Base-by-base conservation (phyloP, 768 basidiomycete genomes). In the Cystofilobasidium bisporidii region DNA sequence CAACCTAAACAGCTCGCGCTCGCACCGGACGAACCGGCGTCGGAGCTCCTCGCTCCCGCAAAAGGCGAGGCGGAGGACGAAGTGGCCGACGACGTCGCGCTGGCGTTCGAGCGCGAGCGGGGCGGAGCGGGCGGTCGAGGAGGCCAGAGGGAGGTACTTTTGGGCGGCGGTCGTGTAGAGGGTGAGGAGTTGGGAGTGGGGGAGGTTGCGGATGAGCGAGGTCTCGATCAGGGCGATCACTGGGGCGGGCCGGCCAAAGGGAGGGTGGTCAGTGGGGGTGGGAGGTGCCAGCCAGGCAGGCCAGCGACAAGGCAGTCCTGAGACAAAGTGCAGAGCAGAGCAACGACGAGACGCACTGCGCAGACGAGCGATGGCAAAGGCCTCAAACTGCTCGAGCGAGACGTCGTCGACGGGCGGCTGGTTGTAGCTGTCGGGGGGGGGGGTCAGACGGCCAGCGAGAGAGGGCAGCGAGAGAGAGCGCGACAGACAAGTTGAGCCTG, bases 331-430 rank as follows among this genome's bases (percentile, higher is more conserved):
- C 26, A 14, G 0, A 20, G 20, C 15, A 26, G 48, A 24, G 20
- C 45, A 73, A 72, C 33, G 74, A 72, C 11, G 26, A n/a, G 32
- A 61, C 76, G 24, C 45, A 78, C 78, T 68, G 32, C 90, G 85
- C 38, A 99, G 82, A 43, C 96, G 81, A 71, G 94, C 85, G 26
- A 99, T 81, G 0, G 96, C 96, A 74, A 83, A 89, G 3, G 82
- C 86, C 76, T 99, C 96, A 72, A 99, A 99, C 71, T 97, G 89
- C 75, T 98, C 96, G 22, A 98, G 80, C 1, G 91, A 91, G 24
- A 98, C 86, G 73, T 98, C 91, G 65, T 86, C 86, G 20, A 82
- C 76, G 24, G 96, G 96, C 26, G 93, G 89, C 22, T 75, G 79
- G 72, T 93, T 87, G 74, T 99, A 98, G 77, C 92, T 96, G 63